These are phyloP conservation scores for Eucalyptus brandiana DNA, from an alignment of 345 rosid species.

Conservation along the genomic window DNA sequence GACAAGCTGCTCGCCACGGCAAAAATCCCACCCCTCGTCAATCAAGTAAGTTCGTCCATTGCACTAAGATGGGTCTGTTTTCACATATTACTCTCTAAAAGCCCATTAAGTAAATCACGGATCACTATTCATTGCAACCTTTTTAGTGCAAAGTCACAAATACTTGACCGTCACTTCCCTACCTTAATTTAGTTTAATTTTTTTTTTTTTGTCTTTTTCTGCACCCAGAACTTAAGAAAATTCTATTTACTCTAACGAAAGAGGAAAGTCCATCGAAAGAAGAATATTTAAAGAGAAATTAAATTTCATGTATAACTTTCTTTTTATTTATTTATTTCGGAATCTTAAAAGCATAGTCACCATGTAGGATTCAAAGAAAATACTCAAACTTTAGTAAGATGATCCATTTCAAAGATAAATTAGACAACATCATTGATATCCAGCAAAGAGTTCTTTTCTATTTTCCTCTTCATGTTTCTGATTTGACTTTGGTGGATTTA, in stretches of 20 bases:
- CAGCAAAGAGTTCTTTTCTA: not conserved
- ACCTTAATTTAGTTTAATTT: not conserved
- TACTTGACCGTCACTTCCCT: not conserved
- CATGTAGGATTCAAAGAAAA: not conserved
- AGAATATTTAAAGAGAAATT: not conserved
- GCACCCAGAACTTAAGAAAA: not conserved
- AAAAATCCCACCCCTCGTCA: conserved; percentile 3
- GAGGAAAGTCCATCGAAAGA: not conserved
- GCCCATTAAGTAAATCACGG: not conserved
- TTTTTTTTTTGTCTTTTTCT: not conserved
- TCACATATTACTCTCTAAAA: not conserved
- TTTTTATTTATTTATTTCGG: not conserved
- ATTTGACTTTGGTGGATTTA: not conserved
- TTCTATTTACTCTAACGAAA: not conserved
- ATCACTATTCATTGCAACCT: not conserved
- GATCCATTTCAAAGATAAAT: not conserved
- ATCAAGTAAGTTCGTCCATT: conserved; percentile 1
- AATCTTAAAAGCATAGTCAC: not conserved
- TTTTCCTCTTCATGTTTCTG: not conserved
- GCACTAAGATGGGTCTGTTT: not conserved
- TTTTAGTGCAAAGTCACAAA: not conserved
- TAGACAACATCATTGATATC: not conserved
- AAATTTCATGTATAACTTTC: not conserved
- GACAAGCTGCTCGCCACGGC: not conserved
- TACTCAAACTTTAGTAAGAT: not conserved